Evolutionary conservation across 306 rosid genomes (phyloP).

Genomic region (Casuarina glauca): DNA sequence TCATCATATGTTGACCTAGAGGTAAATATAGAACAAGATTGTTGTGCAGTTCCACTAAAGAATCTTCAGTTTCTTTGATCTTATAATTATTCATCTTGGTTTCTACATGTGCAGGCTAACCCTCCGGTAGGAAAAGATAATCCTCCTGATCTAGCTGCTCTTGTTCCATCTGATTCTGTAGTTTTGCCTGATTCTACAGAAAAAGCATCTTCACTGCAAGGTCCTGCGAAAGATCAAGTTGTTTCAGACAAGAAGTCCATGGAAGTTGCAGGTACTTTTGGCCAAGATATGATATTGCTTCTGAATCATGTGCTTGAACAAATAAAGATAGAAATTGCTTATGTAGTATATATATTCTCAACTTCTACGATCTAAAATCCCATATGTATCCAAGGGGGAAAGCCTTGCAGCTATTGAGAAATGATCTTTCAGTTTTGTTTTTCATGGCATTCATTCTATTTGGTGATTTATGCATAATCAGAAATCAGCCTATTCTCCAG

Average conservation of each 20-base stretch:
- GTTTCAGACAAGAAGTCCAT: slow-evolving; percentile 34
- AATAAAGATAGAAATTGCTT: not conserved
- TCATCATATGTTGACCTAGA: slow-evolving; percentile 89
- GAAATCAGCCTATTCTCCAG: not conserved
- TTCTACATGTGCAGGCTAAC: slow-evolving; percentile 59
- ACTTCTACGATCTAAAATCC: not conserved
- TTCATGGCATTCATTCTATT: not conserved
- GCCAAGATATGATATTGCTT: slow-evolving; percentile 9
- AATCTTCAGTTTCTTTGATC: slow-evolving; percentile 8
- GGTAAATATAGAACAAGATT: slow-evolving; percentile 45
- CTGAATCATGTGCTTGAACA: slow-evolving; percentile 15
- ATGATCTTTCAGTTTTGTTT: not conserved
- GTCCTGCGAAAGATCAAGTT: slow-evolving; percentile 37
- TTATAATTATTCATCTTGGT: slow-evolving; percentile 16
- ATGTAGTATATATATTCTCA: not conserved
- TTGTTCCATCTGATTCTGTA: slow-evolving; percentile 61
- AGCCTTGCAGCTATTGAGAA: not conserved
- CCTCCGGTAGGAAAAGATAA: slow-evolving; percentile 88
- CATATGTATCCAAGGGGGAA: not conserved
- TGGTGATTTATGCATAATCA: not conserved
- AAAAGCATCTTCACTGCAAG: slow-evolving; percentile 49
- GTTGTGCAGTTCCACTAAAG: not conserved
- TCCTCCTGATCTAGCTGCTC: slow-evolving; percentile 92
- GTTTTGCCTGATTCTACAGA: slow-evolving; percentile 52
- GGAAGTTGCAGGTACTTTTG: slow-evolving; percentile 47